Conservation (phyloP, 2,329 filamentous ascomycete species). For the Fusarium luffae region DNA sequence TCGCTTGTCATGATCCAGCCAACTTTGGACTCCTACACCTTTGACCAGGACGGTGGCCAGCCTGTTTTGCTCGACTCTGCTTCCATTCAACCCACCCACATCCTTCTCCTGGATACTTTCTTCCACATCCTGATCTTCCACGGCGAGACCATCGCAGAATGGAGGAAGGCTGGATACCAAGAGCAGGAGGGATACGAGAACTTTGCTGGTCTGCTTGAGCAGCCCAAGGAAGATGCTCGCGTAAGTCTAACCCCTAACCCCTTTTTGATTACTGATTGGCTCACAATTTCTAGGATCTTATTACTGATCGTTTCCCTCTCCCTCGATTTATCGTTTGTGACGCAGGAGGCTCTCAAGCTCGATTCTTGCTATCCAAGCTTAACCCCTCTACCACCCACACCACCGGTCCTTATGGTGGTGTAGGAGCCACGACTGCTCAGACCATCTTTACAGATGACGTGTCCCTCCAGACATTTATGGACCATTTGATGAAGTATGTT, state of each 20-base stretch:
- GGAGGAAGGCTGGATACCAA: constrained; percentile 97
- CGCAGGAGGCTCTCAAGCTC: constrained; percentile 96
- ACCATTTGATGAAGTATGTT: constrained; percentile 94
- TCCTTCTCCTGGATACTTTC: constrained; percentile 95
- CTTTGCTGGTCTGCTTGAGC: constrained; percentile 86
- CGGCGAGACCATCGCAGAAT: constrained; percentile 96
- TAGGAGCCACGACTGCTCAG: constrained; percentile 86
- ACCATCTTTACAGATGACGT: constrained; percentile 99
- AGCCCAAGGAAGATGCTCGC: constrained; percentile 95
- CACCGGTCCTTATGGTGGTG: constrained; percentile 89
- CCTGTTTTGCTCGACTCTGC: constrained; percentile 97
- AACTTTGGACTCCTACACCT: constrained; percentile 95
- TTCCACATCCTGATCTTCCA: constrained; percentile 99
- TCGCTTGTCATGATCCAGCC: constrained; percentile 99
- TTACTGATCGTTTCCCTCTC: constrained; percentile 96
- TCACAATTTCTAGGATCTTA: constrained; percentile 77
- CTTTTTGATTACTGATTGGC: not conserved
- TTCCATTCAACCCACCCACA: constrained; percentile 93
- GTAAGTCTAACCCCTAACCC: constrained; percentile 62
- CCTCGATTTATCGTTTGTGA: constrained; percentile 99
- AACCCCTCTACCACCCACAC: constrained; percentile 98
- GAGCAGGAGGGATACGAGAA: constrained; percentile 99
- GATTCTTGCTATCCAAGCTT: constrained; percentile 95
- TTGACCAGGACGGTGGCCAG: constrained; percentile 91
- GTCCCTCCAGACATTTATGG: constrained; percentile 98